phyloP scores from a whole-genome alignment of 2,329 filamentous ascomycete species.

The Madurella fahalii region DNA sequence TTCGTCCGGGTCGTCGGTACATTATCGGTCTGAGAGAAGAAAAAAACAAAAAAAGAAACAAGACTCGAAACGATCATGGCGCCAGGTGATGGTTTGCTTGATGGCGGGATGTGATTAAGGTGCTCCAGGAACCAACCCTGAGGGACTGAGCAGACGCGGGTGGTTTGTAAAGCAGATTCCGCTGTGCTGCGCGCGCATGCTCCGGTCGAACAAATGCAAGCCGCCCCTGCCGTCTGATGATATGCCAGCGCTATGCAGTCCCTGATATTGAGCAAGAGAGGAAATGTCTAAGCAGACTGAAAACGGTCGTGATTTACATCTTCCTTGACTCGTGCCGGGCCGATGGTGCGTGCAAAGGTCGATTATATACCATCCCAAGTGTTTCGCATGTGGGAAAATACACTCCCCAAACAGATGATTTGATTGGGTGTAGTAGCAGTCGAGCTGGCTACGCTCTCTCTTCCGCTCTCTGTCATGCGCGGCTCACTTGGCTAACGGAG shows the following conservation, averaged over 20 bases:
- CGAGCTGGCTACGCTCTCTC: not conserved
- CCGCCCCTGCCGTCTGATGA: slow-evolving; percentile 2
- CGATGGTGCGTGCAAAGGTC: not conserved
- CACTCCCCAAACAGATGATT: too few species aligned
- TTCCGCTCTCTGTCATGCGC: slow-evolving; percentile 28
- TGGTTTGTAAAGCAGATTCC: not conserved
- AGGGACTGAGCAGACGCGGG: not conserved
- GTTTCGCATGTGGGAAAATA: too few species aligned
- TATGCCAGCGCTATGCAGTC: slow-evolving; percentile 7
- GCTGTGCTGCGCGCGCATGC: not conserved
- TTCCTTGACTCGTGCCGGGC: not conserved
- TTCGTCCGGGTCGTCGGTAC: not conserved
- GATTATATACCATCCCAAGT: not conserved
- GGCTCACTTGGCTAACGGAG: slow-evolving; percentile 61
- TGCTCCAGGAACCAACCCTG: not conserved
- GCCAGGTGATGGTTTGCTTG: not conserved
- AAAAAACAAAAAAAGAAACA: not conserved
- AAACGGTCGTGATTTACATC: slow-evolving; percentile 1
- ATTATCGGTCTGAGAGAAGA: slow-evolving; percentile 5
- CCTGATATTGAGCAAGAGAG: not conserved
- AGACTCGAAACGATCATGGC: not conserved
- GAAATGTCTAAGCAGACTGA: slow-evolving; percentile 1
- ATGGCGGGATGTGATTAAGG: not conserved
- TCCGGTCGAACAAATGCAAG: not conserved
- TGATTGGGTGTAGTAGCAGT: too few species aligned